These are phyloP conservation scores for Hypoxylon rickii DNA, from an alignment of 495 filamentous ascomycete genomes.

Conservation along the genomic window DNA sequence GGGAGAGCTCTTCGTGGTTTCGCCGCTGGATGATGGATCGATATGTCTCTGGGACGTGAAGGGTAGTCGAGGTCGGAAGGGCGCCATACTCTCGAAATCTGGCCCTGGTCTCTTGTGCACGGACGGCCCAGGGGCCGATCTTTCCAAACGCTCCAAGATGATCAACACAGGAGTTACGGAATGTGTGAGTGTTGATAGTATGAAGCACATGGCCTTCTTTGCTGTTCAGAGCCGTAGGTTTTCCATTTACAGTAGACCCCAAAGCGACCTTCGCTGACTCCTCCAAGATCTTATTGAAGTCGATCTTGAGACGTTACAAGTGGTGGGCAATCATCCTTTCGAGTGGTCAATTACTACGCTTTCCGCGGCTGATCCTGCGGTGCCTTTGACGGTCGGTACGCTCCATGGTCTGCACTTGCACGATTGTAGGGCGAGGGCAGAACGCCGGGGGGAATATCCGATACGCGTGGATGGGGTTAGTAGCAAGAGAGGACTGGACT, in stretches of 20 bases:
- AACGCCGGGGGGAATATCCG: conserved; percentile 21
- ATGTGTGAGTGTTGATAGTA: conserved; percentile 79
- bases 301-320: conserved; percentile 76
- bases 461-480: conserved; percentile 44
- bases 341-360: conserved; percentile 84
- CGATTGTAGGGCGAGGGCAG: conserved; percentile 63
- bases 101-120: conserved; percentile 65
- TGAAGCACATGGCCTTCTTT: conserved; percentile 72
- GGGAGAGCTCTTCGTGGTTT: conserved; percentile 66
- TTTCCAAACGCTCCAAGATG: conserved; percentile 47
- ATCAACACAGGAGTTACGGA: conserved; percentile 75
- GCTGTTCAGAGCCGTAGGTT: conserved; percentile 70
- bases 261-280: conserved; percentile 29
- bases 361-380: conserved; percentile 71
- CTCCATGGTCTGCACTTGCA: conserved; percentile 82
- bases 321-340: conserved; percentile 73
- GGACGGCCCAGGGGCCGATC: conserved; percentile 50
- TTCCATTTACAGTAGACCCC: neutral
- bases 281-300: conserved; percentile 71
- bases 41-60: conserved; percentile 86
- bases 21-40: conserved; percentile 83
- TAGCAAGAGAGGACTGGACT: conserved; percentile 37
- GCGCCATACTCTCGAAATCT: conserved; percentile 68
- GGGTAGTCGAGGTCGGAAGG: conserved; percentile 61
- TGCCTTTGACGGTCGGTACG: conserved; percentile 85